These are phyloP conservation scores for Trifolium dubium DNA, from an alignment of 306 rosid genomes.

Conservation along the genomic window DNA sequence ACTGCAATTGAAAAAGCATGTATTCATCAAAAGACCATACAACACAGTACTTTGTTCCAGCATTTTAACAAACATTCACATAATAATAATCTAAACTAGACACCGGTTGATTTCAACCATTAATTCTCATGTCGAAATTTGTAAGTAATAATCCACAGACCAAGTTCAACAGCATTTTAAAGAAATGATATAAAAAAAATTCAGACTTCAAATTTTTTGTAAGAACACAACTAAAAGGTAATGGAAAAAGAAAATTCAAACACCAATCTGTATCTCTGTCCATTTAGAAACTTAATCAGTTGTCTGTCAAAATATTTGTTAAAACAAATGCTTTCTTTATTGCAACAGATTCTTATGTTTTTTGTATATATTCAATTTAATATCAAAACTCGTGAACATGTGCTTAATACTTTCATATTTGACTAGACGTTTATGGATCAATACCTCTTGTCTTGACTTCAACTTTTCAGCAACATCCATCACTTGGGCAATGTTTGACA, in stretches of 20 bases:
- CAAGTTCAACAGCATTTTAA: neutral
- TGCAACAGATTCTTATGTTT: conserved; percentile 14
- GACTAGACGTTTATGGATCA: conserved; percentile 25
- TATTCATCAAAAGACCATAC: conserved; percentile 37
- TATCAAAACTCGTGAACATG: conserved; percentile 3
- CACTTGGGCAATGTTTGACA: conserved; percentile 77
- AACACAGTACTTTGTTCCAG: conserved; percentile 21
- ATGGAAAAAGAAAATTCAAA: neutral
- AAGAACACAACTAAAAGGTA: neutral
- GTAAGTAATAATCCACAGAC: neutral
- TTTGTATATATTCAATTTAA: neutral
- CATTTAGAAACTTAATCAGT: neutral
- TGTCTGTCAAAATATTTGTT: neutral
- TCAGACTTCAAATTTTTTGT: neutral
- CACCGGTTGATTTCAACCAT: neutral
- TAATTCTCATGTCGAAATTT: conserved; percentile 5
- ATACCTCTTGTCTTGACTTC: conserved; percentile 95
- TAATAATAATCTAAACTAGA: conserved; percentile 2
- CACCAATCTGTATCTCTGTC: neutral
- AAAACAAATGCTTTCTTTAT: neutral
- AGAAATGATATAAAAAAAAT: neutral
- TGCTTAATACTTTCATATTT: conserved; percentile 7
- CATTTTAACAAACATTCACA: conserved; percentile 1
- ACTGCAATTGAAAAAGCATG: conserved; percentile 52
- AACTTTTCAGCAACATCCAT: conserved; percentile 81